phyloP scores from a whole-genome alignment of 768 basidiomycete species.

The Auricularia heimuer region DNA sequence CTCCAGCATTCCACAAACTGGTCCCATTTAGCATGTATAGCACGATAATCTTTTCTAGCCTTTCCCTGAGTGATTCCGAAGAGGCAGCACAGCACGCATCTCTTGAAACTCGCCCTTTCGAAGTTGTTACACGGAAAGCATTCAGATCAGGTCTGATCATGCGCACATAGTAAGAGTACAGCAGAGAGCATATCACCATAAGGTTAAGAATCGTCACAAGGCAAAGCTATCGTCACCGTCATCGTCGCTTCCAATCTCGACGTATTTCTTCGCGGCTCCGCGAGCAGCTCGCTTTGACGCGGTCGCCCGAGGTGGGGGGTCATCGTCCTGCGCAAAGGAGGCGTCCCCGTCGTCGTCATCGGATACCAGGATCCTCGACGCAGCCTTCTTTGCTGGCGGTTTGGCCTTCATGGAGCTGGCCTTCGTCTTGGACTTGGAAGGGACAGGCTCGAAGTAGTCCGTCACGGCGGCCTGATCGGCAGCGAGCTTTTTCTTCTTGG shows the following conservation, averaged over 20 bases:
- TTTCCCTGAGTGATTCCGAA: too few relatives aligned
- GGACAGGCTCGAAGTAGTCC: conserved; percentile 42
- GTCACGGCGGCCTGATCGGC: conserved; percentile 33
- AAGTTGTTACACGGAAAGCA: too few relatives aligned
- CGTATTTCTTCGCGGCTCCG: conserved; percentile 43
- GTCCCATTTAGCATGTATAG: too few relatives aligned
- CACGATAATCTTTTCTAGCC: too few relatives aligned
- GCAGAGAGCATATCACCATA: too few relatives aligned
- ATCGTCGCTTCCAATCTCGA: conserved; percentile 47
- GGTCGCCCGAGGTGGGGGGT: conserved; percentile 26
- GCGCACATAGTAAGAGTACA: too few relatives aligned
- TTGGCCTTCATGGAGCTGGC: conserved; percentile 26
- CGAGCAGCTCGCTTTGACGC: conserved; percentile 41
- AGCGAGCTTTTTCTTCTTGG: conserved; percentile 42
- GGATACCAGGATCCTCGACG: conserved; percentile 27
- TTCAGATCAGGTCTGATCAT: too few relatives aligned
- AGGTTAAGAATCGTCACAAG: conserved; percentile 1
- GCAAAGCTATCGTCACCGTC: conserved; percentile 24
- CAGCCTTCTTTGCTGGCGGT: conserved; percentile 34
- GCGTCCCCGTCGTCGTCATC: conserved; percentile 40
- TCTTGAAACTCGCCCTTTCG: too few relatives aligned
- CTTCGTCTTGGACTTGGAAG: conserved; percentile 19
- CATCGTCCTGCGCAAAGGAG: conserved; percentile 30
- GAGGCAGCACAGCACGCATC: too few relatives aligned
- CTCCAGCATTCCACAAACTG: too few relatives aligned